Base-by-base conservation (phyloP, 768 basidiomycete species). In the Psilocybe cubensis region DNA sequence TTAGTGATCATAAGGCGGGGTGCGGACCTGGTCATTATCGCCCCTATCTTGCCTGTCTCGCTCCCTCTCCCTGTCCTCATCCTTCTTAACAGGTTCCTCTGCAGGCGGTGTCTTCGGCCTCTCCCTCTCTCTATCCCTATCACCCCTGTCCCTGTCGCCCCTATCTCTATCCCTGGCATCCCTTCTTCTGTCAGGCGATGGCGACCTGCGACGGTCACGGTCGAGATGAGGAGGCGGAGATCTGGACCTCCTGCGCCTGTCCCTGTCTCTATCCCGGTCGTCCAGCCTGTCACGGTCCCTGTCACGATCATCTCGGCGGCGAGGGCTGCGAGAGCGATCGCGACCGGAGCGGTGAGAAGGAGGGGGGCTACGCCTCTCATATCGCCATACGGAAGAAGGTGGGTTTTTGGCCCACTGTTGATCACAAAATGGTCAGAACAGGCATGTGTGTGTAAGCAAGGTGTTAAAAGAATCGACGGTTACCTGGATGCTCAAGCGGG, bases 1-100 rank as follows among this genome's bases (percentile, higher is more conserved):
- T 81, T 69, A 81, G 67, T 78, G 77, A 62, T 86, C 85, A 60
- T 83, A 86, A 28, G 84, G 83, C 46, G 86, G 86, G 7, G 85
- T 85, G 62, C 79, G 80, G 50, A 80, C 81, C 68, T 77, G 72
- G 49, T 83, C 84, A 35, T 78, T 72, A 35, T 54, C 63, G 20
- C 56, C 55, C 14, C 59, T 60, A 25, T 53, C 57, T 9, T 58
- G 54, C 41, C 56, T 61, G 40, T 59, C 35, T n/a, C 35, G 8
- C 47, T 83, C 84, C 38, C 77, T 72, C 35, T 54, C 63, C 24
- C 58, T 56, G 10, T 59, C 63, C 20, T 53, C 57, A 5, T 58
- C 57, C 41, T 56, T 59, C 48, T 57, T 58, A 14, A 6, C 50
- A 12, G 55, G 51, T 62, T 61, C 61, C 12, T 38, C 35, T n/a